Conservation (phyloP, 2,329 filamentous ascomycete species). For the Phaeosphaeria sp. region DNA sequence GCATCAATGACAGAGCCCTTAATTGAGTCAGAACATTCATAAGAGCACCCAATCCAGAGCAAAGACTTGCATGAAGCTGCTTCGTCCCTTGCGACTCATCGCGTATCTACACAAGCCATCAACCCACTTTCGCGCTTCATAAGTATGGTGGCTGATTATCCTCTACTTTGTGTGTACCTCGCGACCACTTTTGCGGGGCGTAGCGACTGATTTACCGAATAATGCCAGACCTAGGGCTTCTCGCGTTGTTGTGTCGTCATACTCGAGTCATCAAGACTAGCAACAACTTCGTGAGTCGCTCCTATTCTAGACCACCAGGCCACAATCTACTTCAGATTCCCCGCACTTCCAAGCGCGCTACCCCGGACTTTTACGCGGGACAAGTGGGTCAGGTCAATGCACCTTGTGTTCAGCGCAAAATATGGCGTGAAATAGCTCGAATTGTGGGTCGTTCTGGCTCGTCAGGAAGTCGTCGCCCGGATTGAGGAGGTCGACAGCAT, state of each 20-base stretch:
- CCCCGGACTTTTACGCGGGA: slow-evolving; percentile 26
- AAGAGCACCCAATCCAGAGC: not conserved
- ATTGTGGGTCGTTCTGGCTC: slow-evolving; percentile 10
- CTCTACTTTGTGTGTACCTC: not conserved
- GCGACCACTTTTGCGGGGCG: slow-evolving; percentile 19
- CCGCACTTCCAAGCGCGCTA: slow-evolving; percentile 30
- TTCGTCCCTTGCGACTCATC: not conserved
- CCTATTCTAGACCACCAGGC: slow-evolving; percentile 10
- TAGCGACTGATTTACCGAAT: slow-evolving; percentile 16
- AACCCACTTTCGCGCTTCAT: not conserved
- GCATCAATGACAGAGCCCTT: no score
- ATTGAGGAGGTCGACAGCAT: slow-evolving; percentile 5
- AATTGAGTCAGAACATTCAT: no score
- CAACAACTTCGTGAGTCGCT: slow-evolving; percentile 3
- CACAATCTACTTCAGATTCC: slow-evolving; percentile 19
- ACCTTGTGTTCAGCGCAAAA: not conserved
- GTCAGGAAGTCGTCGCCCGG: slow-evolving; percentile 9
- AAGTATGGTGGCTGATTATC: slow-evolving; percentile 15
- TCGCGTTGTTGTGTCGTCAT: slow-evolving; percentile 5
- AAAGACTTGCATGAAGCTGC: not conserved
- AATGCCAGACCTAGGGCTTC: slow-evolving; percentile 6
- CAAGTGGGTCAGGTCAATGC: slow-evolving; percentile 8
- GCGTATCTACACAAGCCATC: not conserved
- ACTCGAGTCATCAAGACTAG: slow-evolving; percentile 26
- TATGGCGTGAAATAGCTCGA: not conserved